These are phyloP conservation scores for Agrocybe pediades DNA, from an alignment of 768 basidiomycete genomes.

Conservation along the genomic window DNA sequence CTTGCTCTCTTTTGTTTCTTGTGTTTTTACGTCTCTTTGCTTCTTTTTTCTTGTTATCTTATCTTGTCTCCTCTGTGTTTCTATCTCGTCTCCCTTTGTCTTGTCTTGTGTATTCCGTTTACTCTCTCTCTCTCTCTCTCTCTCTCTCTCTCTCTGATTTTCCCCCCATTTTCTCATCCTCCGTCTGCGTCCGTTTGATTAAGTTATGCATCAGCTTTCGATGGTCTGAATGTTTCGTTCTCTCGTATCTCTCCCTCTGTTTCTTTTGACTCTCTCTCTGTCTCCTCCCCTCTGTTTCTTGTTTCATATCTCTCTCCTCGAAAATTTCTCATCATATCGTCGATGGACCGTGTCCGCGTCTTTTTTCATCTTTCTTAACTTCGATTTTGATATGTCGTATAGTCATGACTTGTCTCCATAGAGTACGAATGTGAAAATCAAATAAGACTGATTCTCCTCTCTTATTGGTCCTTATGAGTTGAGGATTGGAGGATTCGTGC, in stretches of 20 bases:
- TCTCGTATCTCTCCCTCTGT: neutral
- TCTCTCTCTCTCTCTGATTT: slow-evolving; percentile 1
- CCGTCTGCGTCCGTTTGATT: neutral
- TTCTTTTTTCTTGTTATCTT: neutral
- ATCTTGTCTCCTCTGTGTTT: neutral
- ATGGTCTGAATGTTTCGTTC: neutral
- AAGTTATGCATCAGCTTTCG: neutral
- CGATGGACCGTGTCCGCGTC: no score
- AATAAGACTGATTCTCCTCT: no score
- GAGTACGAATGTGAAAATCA: no score
- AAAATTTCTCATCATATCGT: no score
- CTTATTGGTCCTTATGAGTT: no score
- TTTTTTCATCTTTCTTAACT: no score
- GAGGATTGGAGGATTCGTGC: no score
- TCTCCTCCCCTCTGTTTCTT: no score
- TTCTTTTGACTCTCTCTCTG: neutral
- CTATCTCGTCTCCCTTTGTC: neutral
- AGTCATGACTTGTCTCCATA: no score
- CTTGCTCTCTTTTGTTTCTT: neutral
- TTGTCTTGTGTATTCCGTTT: neutral
- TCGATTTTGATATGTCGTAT: no score
- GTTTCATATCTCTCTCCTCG: no score
- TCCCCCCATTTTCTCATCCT: slow-evolving; percentile 6
- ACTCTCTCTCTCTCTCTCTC: neutral
- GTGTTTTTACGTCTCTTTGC: neutral